Base-by-base conservation (phyloP, 108 stramenopile species). In the Poteriospumella lacustris region DNA sequence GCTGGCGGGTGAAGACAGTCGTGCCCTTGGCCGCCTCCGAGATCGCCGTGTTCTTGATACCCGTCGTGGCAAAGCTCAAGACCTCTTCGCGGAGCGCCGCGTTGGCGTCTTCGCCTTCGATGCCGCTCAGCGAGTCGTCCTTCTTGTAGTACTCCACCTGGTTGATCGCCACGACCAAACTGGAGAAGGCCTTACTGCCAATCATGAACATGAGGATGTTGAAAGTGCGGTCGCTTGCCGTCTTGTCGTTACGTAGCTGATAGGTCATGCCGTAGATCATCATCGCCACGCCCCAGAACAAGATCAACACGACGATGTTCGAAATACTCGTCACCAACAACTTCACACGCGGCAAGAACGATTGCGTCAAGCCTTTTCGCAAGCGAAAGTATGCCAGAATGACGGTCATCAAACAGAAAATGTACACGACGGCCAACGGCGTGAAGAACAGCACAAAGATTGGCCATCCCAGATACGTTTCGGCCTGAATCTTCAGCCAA, bases 181-280 rank as follows among this genome's bases (percentile, higher is more conserved):
- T 19, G 36, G 64, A 36, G 24, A 68, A 68, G 15, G 19, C 64
- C 40, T 68, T 68, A 39, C 38, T 39, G 34, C 19, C 28, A 39
- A 68, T 68, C 24, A 68, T 68, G 24, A 68, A 68, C 64, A 68
- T 36, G 24, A 68, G 15, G 28, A 68, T 40, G 52, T 24, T 24
- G 52, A 56, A 56, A 19, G 24, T 24, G 24, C 52, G 52, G 34
- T 36, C 28, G 19, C 19, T 40, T 15, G 39, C 40, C 15, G 15
- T 19, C 12, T 36, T 39, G 19, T 68, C 24, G 19, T 19, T 19
- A 36, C 19, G 39, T 19, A 68, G 15, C 12, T 36, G 15, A 15
- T 36, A 68, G 12, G 64, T 19, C 15, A 68, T 19, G 24, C 15
- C 28, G 39, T 68, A 68, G 19, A 68, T 39, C 12, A 68, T 40